phyloP scores from a whole-genome alignment of 83 land plant species.

The Larix sibirica region DNA sequence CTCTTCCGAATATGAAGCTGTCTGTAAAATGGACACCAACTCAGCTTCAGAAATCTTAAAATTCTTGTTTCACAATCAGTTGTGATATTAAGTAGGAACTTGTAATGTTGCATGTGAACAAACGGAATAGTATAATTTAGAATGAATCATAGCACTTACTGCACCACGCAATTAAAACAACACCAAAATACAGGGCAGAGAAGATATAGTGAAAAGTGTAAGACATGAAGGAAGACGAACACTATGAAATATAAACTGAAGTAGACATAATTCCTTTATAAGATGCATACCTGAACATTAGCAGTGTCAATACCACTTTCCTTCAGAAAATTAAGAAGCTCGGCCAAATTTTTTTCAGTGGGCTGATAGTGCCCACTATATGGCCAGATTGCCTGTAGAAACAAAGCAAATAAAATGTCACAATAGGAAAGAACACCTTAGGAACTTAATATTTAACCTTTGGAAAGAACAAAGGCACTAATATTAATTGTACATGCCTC shows the following conservation, averaged over 20 bases:
- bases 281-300: conserved; percentile 56
- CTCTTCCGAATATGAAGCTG: background rate
- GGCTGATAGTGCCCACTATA: conserved; percentile 80
- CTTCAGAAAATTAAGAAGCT: conserved; percentile 44
- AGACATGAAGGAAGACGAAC: background rate
- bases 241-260: background rate
- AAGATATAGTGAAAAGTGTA: background rate
- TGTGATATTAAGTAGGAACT: background rate
- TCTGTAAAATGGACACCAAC: conserved; percentile 14
- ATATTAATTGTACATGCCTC: too few species aligned
- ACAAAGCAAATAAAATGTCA: background rate
- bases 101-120: background rate
- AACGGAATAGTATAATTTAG: background rate
- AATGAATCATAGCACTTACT: background rate
- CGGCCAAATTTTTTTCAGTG: conserved; percentile 59
- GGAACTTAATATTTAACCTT: background rate
- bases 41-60: background rate
- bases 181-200: background rate
- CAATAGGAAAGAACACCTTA: background rate
- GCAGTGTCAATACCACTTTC: conserved; percentile 63
- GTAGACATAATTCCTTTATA: too few species aligned
- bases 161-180: background rate
- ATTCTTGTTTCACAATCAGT: background rate
- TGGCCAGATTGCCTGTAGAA: conserved; percentile 70
- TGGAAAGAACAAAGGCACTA: background rate